Evolutionary conservation across 2,329 filamentous ascomycete species (phyloP), one percentile per base, ranked within the genome.

Genomic region (Cladophialophora carrionii): DNA sequence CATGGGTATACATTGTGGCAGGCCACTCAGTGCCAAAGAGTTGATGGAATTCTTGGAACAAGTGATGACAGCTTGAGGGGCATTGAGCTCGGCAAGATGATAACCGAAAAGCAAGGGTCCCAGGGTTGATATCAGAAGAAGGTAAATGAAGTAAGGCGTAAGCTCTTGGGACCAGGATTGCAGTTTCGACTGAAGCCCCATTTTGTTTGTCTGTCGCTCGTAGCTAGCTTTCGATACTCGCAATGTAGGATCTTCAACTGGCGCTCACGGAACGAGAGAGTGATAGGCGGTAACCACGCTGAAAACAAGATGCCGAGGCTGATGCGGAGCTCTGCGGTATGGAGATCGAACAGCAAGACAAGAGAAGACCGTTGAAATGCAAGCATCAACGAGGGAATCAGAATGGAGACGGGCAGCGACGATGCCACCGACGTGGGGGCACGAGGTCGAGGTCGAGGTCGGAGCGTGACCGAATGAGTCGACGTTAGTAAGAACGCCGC

Each of bases 51-150:
- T 83, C 70, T 87, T 87, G 71, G 87, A 87, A 80, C 95, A 98
- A 63, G 91, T 96, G 73, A 99, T 90, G 73, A 96, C 91, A 82
- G 93, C 89, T 83, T 97, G 89, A 8, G 95, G 95, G 8, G 94
- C 92, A 77, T 99, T 99, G 68, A 99, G 86, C 77, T 98, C 95
- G 72, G 92, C 91, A 76, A 98, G 79, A 78, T 98, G 94, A 78
- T 91, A 97, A 68, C 95, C 95, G 75, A 97, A 99, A 73, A 97
- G 92, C 52, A 98, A 84, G 1, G 95, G 92, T 0, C 94, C 95
- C 20, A 97, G 79, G 0, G 92, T 96, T 51, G 90, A 87, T 65
- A 93, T 83, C 66, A 87, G 79, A 62, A 98, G 85, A 54, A 95
- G 80, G 74, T 91, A 86, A 73, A 95, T 75, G 72, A 98, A 86